phyloP scores from a whole-genome alignment of 257 asterid species.

The Lycium ferocissimum region DNA sequence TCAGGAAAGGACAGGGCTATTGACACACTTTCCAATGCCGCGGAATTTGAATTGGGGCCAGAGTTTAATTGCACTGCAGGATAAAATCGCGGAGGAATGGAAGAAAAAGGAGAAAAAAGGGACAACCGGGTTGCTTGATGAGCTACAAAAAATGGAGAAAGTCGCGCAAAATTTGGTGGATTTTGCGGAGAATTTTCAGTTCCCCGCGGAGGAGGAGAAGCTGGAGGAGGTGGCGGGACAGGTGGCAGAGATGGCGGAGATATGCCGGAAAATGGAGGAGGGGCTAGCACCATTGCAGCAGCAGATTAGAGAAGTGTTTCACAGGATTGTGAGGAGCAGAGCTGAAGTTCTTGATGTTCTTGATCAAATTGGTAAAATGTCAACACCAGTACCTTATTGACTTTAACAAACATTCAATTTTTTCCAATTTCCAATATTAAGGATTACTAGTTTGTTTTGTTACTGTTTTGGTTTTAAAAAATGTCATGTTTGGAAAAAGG shows the following conservation, averaged over 20 bases:
- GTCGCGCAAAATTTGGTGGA: constrained; percentile 63
- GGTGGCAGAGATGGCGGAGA: constrained; percentile 76
- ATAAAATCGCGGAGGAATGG: constrained; percentile 87
- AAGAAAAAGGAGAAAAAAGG: constrained; percentile 91
- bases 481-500: not conserved
- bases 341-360: constrained; percentile 77
- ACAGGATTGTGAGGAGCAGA: constrained; percentile 92
- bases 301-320: constrained; percentile 85
- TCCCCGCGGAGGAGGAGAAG: constrained; percentile 82
- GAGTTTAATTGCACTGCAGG: constrained; percentile 65
- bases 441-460: not conserved
- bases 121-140: constrained; percentile 71
- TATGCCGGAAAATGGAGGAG: constrained; percentile 79
- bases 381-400: constrained; percentile 71
- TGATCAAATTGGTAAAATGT: constrained; percentile 68
- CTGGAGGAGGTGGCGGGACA: constrained; percentile 53
- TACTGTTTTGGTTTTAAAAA: not conserved
- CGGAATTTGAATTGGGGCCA: constrained; percentile 73
- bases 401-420: not conserved
- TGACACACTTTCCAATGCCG: constrained; percentile 60
- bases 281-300: constrained; percentile 78
- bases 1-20: constrained; percentile 73
- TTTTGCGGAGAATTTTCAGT: constrained; percentile 60
- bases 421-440: not conserved
- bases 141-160: constrained; percentile 78